phyloP scores from a whole-genome alignment of 306 rosid genomes.

The Crataegus laevigata region DNA sequence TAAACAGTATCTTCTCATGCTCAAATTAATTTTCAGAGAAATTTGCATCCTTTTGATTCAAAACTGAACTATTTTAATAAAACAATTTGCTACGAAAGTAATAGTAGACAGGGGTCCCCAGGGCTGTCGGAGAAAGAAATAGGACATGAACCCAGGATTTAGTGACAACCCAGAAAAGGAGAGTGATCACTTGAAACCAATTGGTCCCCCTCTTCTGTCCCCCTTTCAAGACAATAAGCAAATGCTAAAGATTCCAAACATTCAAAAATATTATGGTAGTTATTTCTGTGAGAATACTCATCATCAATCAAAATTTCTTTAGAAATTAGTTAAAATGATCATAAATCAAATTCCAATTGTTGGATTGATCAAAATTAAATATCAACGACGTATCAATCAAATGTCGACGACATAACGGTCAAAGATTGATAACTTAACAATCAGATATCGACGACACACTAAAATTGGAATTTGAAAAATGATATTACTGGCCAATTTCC shows the following conservation, averaged over 20 bases:
- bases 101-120: conserved; percentile 58
- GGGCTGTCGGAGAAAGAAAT: conserved; percentile 64
- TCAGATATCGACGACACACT: too few relatives aligned
- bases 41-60: conserved; percentile 37
- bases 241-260: conserved; percentile 55
- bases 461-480: too few relatives aligned
- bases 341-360: not conserved
- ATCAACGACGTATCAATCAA: too few relatives aligned
- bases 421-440: too few relatives aligned
- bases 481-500: too few relatives aligned
- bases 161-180: conserved; percentile 53
- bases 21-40: conserved; percentile 6
- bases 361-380: not conserved
- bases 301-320: conserved; percentile 11
- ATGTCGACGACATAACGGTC: too few relatives aligned
- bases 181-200: conserved; percentile 61
- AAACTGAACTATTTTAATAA: conserved; percentile 23
- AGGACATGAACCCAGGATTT: conserved; percentile 49
- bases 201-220: conserved; percentile 71
- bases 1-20: conserved; percentile 13
- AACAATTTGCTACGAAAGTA: conserved; percentile 10
- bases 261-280: conserved; percentile 39
- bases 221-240: conserved; percentile 43
- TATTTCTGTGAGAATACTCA: conserved; percentile 45
- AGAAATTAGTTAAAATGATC: too few relatives aligned